phyloP scores from a whole-genome alignment of 23 red algal genomes.

The Gracilariopsis chorda region DNA sequence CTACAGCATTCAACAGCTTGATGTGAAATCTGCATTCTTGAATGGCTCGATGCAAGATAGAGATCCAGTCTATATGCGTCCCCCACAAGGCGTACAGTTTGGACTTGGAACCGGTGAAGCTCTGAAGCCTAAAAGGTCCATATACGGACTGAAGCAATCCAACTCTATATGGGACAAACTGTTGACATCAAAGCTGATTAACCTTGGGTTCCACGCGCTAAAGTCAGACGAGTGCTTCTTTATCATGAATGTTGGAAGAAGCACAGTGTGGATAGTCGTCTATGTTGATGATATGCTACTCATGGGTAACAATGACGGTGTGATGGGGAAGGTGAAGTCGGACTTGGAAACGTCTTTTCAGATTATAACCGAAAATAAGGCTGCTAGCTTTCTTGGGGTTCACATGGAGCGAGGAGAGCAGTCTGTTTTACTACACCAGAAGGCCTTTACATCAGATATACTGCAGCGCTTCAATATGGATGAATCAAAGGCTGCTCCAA shows the following conservation, averaged over 20 bases:
- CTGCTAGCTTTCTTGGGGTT: background rate
- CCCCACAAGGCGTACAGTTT: background rate
- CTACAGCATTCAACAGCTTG: background rate
- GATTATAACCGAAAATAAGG: background rate
- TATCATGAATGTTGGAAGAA: background rate
- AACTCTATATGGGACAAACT: background rate
- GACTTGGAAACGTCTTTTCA: background rate
- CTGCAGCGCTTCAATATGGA: background rate
- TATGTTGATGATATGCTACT: background rate
- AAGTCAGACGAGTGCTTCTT: background rate
- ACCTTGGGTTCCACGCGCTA: background rate
- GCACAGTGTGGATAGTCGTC: background rate
- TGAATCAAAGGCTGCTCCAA: background rate
- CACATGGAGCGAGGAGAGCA: background rate
- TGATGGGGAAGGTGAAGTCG: background rate
- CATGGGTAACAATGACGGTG: background rate
- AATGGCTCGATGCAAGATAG: background rate
- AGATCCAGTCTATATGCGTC: background rate
- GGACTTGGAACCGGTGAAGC: background rate
- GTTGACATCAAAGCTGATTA: background rate
- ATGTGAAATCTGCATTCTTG: background rate
- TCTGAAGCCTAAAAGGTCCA: background rate
- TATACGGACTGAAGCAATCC: slow-evolving; percentile 10
- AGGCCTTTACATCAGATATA: background rate
- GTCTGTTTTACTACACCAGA: background rate